Base-by-base conservation (phyloP, 2,329 filamentous ascomycete species). In the Alternaria gaisen region DNA sequence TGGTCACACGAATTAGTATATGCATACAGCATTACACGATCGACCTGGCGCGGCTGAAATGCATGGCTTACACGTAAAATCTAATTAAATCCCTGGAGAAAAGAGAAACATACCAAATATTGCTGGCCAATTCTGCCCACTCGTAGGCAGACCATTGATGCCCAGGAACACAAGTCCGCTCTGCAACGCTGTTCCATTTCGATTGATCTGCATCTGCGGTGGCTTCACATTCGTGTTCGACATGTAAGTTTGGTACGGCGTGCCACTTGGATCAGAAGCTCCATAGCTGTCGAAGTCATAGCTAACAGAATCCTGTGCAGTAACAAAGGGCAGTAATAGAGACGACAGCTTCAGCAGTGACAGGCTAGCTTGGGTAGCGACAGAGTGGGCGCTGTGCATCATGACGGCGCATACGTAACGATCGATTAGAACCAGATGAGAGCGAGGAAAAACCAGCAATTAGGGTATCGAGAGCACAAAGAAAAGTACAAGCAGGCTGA, bases 41-140 rank as follows among this genome's bases (percentile, higher is more conserved):
- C 26, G 30, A 20, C 18, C 32, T 51, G 47, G 26, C 16, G 12
- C 30, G 24, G 4, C 36, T 8, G 16, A 38, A n/a, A 47, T 38
- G 47, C 47, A 51, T 12, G 28, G 51, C 20, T 30, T 7, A 30
- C 11, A 20, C 30, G 26, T 32, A 18, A 47, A 10, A 47, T n/a
- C n/a, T n/a, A 18, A 55, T 28, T 18, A 30, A 10, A n/a, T 48
- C 22, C 1, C 16, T 20, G 22, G 20, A 18, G 28, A 32, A 41
- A 11, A 54, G 7, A 54, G 10, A 9, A 28, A 30, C 50, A 18
- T 51, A 69, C 63, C 65, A 30, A 53, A 68, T 47, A 69, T 69
- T 9, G 53, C 56, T n/a, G 68, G 65, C 56, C 56, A 66, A 16
- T 66, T 68, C 55, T 71, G 68, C 7, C 40, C 56, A 28, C 66